Percentiles rank a stretch among this genome's conserved stretches.
Conservation (phyloP, 2,329 filamentous ascomycete genomes). For the Endocalyx cinctus region DNA sequence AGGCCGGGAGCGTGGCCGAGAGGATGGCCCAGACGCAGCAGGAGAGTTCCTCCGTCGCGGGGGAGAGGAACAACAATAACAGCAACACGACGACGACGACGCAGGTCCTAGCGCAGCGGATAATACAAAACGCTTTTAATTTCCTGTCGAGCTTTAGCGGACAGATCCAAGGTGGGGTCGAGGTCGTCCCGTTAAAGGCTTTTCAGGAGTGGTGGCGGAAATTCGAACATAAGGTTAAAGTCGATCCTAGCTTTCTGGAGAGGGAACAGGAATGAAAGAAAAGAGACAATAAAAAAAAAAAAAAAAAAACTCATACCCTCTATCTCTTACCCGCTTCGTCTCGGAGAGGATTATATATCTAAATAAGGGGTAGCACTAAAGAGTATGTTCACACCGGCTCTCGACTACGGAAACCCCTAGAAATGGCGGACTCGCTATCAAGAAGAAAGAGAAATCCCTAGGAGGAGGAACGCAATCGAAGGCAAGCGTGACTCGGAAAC, state of each 20-base stretch:
- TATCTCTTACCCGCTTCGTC: too few species aligned
- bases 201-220: slow-evolving; percentile 99
- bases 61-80: slow-evolving; percentile 12
- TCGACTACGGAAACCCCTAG: too few species aligned
- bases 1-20: slow-evolving; percentile 62
- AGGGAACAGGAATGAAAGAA: slow-evolving; percentile 46
- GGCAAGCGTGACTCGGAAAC: too few species aligned
- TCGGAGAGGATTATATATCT: too few species aligned
- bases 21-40: slow-evolving; percentile 29
- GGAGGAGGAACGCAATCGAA: too few species aligned
- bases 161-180: slow-evolving; percentile 58
- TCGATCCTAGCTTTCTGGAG: slow-evolving; percentile 86
- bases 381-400: too few species aligned
- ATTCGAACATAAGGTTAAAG: slow-evolving; percentile 81
- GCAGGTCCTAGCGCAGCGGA: slow-evolving; percentile 78
- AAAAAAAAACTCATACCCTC: too few species aligned
- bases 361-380: too few species aligned
- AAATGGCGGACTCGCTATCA: too few species aligned
- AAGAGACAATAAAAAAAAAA: too few species aligned
- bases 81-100: slow-evolving; percentile 50
- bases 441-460: too few species aligned
- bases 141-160: slow-evolving; percentile 85
- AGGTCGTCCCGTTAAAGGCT: slow-evolving; percentile 88
- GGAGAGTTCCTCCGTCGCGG: not conserved
- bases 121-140: slow-evolving; percentile 97